A percentile compares a stretch with the other conserved stretches of the same genome.
phyloP scores from a whole-genome alignment of 805 yeast genomes.

The Candida bentonensis region DNA sequence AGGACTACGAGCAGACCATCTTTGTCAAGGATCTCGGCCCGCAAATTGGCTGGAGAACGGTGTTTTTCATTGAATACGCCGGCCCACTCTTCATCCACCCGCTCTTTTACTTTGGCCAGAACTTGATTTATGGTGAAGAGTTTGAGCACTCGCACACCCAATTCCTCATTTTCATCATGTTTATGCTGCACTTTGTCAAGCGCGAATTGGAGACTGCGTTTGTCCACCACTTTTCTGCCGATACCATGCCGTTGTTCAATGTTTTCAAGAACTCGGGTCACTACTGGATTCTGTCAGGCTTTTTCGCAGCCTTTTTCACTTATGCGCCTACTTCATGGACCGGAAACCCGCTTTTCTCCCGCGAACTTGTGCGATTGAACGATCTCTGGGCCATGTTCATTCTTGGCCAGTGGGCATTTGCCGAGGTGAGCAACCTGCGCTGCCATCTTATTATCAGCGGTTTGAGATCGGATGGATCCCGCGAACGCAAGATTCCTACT shows the following conservation, averaged over 20 bases:
- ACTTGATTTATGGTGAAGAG: constrained; percentile 20
- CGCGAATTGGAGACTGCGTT: constrained; percentile 79
- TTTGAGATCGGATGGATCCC: constrained; percentile 41
- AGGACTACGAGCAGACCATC: constrained; percentile 27
- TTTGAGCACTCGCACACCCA: constrained; percentile 38
- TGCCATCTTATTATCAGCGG: constrained; percentile 51
- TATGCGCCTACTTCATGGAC: constrained; percentile 28
- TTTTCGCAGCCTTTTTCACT: constrained; percentile 35
- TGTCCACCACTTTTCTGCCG: constrained; percentile 72
- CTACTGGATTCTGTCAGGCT: constrained; percentile 86
- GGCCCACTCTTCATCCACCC: constrained; percentile 83
- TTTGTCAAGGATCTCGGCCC: constrained; percentile 83
- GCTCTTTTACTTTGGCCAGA: constrained; percentile 35
- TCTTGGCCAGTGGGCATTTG: constrained; percentile 26
- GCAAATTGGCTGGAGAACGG: constrained; percentile 84
- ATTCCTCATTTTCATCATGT: constrained; percentile 36
- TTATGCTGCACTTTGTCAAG: constrained; percentile 65
- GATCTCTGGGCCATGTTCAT: not conserved
- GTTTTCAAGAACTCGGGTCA: constrained; percentile 81
- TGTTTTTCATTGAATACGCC: constrained; percentile 73
- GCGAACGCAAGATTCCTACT: constrained; percentile 54
- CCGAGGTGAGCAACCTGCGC: constrained; percentile 59
- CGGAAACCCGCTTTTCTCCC: constrained; percentile 6
- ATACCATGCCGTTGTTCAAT: constrained; percentile 86
- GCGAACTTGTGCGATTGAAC: constrained; percentile 6